Base-by-base conservation (phyloP, 1,139 yeast genomes). In the Waltiozyma sp. region DNA sequence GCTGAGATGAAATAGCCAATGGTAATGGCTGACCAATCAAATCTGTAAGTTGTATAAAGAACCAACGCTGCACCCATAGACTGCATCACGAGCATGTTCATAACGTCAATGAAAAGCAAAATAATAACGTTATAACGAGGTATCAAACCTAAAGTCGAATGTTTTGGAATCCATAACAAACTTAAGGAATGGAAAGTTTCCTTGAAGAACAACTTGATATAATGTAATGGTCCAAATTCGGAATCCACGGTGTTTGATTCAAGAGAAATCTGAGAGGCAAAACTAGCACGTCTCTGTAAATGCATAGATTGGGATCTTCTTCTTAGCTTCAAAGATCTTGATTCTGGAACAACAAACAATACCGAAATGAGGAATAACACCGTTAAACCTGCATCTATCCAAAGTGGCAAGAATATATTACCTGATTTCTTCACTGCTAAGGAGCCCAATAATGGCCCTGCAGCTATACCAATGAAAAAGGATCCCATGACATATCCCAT, bases 381-480 rank as follows among this genome's bases (percentile, higher is more conserved):
- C 9, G 52, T 46, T 3, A 57, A 40, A 1, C 40, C 26, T 3
- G 57, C 41, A 11, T 63, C 55, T 5, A 53, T 35, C 44, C 49
- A 60, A 46, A 64, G 53, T 8, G 65, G 47, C 1, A 51, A 41
- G 14, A 60, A 31, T n/a, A 58, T 47, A 38, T 61, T 40, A 37
- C 53, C 54, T 44, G 63, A 47, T 47, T 42, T 8, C 19, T 52
- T 45, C 6, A 65, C 45, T 5, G 67, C 36, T 4, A 66, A 44
- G 43, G 80, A 75, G 1, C 85, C 84, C 2, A 71, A 44, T 33
- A 77, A 46, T 0, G 94, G 93, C 1, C 91, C 91, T 15, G 72
- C 24, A 1, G 82, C 79, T 48, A 78, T 57, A 0, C 89, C 89
- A 5, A 70, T 64, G 53, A 72, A 80, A 46, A 81, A 55, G 21